Conservation (phyloP, 2,329 filamentous ascomycete genomes). For the Xylariales sp. region DNA sequence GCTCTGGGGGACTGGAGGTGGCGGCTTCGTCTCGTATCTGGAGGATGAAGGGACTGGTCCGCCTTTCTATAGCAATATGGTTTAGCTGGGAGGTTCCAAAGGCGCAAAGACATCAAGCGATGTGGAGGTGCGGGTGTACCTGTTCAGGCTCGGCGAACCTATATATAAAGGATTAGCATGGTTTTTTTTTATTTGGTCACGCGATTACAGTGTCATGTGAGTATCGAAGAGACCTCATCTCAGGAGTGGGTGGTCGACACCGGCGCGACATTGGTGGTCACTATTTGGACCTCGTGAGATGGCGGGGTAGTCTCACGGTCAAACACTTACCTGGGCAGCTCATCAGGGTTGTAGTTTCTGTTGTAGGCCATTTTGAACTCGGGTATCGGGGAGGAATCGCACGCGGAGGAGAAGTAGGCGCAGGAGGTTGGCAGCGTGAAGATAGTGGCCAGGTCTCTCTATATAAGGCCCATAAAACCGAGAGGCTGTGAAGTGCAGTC, state of each 20-base stretch:
- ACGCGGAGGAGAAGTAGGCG: slow-evolving; percentile 4
- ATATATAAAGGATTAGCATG: slow-evolving; percentile 9
- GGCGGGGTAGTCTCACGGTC: slow-evolving; percentile 14
- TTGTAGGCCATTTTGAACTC: slow-evolving; percentile 88
- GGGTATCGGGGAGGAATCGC: neutral
- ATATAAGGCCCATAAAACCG: neutral
- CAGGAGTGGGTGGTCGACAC: too few relatives aligned
- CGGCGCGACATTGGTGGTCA: neutral
- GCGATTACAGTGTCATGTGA: neutral
- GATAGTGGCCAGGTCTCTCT: too few relatives aligned
- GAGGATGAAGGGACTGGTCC: slow-evolving; percentile 21
- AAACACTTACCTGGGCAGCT: slow-evolving; percentile 77
- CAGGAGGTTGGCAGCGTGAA: neutral
- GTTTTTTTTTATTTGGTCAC: neutral
- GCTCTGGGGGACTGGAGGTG: slow-evolving; percentile 30
- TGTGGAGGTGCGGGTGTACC: slow-evolving; percentile 42
- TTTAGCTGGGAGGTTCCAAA: too few relatives aligned
- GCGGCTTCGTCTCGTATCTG: slow-evolving; percentile 46
- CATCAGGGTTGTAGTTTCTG: slow-evolving; percentile 87
- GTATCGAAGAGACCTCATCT: neutral
- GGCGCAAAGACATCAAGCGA: too few relatives aligned
- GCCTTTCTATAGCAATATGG: too few relatives aligned
- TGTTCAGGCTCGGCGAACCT: slow-evolving; percentile 74
- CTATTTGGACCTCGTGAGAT: neutral
- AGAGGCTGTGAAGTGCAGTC: slow-evolving; percentile 6